Conservation (phyloP, 495 filamentous ascomycete species). For the Penicillium simplicissimum region DNA sequence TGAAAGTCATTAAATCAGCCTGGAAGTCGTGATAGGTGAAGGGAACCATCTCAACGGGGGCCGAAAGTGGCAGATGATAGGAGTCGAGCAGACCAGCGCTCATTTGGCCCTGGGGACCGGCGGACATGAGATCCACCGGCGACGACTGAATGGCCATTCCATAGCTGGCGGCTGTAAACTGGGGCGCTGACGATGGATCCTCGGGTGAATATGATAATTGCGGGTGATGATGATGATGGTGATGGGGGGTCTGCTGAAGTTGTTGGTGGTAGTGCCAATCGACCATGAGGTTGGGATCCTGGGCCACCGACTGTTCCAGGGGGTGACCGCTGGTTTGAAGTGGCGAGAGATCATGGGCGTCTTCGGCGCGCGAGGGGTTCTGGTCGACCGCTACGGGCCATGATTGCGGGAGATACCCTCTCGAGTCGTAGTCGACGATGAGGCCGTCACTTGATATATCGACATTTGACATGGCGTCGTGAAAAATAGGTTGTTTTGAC, state of each 20-base stretch:
- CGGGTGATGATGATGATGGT: conserved; percentile 44
- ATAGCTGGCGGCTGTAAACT: conserved; percentile 48
- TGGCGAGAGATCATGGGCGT: conserved; percentile 42
- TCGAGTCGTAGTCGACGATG: conserved; percentile 51
- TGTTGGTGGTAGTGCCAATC: conserved; percentile 55
- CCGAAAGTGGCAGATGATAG: conserved; percentile 64
- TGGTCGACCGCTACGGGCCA: conserved; percentile 49
- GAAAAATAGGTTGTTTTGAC: conserved; percentile 10
- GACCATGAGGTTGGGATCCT: conserved; percentile 47
- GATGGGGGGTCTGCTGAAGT: conserved; percentile 41
- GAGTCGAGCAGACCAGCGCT: conserved; percentile 66
- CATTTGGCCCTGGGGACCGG: conserved; percentile 62
- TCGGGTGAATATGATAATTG: conserved; percentile 45
- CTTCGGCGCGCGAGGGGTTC: conserved; percentile 37
- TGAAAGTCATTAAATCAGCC: conserved; percentile 54
- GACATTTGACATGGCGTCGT: conserved; percentile 45
- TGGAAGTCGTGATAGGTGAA: conserved; percentile 77
- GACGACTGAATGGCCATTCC: conserved; percentile 55
- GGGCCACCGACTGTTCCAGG: conserved; percentile 47
- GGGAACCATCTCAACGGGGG: conserved; percentile 64
- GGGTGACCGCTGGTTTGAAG: conserved; percentile 52
- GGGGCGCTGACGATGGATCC: conserved; percentile 53
- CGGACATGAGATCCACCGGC: conserved; percentile 69
- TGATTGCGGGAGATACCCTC: conserved; percentile 47
- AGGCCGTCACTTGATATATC: conserved; percentile 48